Base-by-base conservation (phyloP, 2,329 filamentous ascomycete species). In the Fusarium domesticum region DNA sequence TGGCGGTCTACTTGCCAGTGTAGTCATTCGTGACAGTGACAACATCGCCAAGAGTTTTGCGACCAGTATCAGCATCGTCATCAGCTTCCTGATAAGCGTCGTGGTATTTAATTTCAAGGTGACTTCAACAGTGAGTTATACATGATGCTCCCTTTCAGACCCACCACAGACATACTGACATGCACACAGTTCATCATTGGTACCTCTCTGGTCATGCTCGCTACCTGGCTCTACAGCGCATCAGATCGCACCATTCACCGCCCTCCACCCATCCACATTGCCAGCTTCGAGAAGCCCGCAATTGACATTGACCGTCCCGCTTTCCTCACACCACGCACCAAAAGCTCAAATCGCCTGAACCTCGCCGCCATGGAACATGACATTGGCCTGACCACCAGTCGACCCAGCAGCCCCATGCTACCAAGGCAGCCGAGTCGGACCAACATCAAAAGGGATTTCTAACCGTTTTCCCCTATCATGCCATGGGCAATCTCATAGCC, bases 41-140 rank as follows among this genome's bases (percentile, higher is more conserved):
- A 95, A 93, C 61, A 95, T 95, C 63, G 85, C 89, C 47, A 95
- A 95, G 74, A 96, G 93, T 64, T 91, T 95, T 68, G 90, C 92
- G 5, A 92, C 90, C 5, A 93, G 88, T 59, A 88, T 95, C 50
- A 96, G 89, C 61, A 95, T 97, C 50, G 74, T 96, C 43, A 71
- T 96, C 38, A 95, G 88, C 63, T 90, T 91, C 52, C 55, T 96
- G 12, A 87, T 88, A 40, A 96, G 90, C 62, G 78, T 95, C 2
- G 84, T 82, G 68, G 85, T 96, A 54, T 96, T 97, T 64, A 78
- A 91, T 38, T 89, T 95, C 54, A 69, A 81, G 37, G 78, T 93
- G 34, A 87, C 85, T 1, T 60, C 75, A 18, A 80, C 82, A 53
- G 89, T 95, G 78, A 71, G 86, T 75, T 39, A 5, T 25, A 11